These are phyloP conservation scores for Magnolia changhungtana DNA, from an alignment of 164 flowering plant species.

Conservation along the genomic window DNA sequence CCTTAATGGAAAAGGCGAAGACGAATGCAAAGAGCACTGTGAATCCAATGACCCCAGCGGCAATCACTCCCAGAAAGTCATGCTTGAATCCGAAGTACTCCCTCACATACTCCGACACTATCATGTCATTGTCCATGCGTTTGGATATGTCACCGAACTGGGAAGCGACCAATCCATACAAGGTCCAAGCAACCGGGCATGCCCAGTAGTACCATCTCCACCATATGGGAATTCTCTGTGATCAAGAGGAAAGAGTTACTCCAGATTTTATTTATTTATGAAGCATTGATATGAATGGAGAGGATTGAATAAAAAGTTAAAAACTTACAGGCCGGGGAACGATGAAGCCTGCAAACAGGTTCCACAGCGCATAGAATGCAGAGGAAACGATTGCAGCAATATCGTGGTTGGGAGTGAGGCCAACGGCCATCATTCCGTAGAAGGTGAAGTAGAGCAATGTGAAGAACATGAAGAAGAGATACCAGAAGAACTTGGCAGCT, in stretches of 20 bases:
- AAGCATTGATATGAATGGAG: not conserved
- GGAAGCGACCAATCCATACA: constrained; percentile 36
- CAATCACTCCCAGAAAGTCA: constrained; percentile 39
- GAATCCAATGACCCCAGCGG: constrained; percentile 30
- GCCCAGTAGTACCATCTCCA: constrained; percentile 60
- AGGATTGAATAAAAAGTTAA: constrained; percentile 10
- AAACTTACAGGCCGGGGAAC: constrained; percentile 51
- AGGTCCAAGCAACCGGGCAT: constrained; percentile 50
- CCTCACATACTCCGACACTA: constrained; percentile 30
- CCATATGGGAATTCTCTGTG: constrained; percentile 33
- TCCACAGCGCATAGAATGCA: constrained; percentile 57
- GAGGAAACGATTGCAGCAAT: constrained; percentile 53
- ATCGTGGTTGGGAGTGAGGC: constrained; percentile 54
- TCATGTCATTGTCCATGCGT: not conserved
- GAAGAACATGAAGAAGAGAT: constrained; percentile 49
- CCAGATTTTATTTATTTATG: not conserved
- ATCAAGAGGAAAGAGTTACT: not conserved
- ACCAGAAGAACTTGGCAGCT: constrained; percentile 49
- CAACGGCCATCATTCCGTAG: constrained; percentile 78
- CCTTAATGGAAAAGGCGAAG: constrained; percentile 44
- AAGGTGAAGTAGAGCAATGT: constrained; percentile 60
- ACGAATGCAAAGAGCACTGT: constrained; percentile 35
- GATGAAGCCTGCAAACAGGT: constrained; percentile 58
- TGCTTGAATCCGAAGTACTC: constrained; percentile 36
- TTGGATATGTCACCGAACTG: constrained; percentile 35